Evolutionary conservation across 78 protist species (phyloP).

Genomic region (Isochrysis galbana): DNA sequence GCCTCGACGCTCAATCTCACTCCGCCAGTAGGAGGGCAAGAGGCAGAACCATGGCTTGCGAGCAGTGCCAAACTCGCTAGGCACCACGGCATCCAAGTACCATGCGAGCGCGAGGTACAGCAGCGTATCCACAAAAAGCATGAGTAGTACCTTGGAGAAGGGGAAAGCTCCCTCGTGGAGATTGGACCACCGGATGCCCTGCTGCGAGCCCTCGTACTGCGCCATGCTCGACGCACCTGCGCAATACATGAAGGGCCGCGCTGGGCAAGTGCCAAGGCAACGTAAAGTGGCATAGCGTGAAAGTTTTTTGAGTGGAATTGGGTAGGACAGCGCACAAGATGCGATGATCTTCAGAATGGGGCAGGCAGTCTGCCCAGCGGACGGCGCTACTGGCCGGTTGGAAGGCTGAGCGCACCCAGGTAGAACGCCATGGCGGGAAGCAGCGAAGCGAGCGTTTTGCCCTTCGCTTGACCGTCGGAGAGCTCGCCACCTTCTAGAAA

Average conservation of each 20-base stretch:
- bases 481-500: not conserved
- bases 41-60: not conserved
- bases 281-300: too few relatives aligned
- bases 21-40: not conserved
- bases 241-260: not conserved
- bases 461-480: not conserved
- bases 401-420: conserved; percentile 22
- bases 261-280: too few relatives aligned
- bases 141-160: not conserved
- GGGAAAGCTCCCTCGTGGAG: not conserved
- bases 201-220: conserved; percentile 19
- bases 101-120: not conserved
- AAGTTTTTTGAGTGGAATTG: too few relatives aligned
- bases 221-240: not conserved
- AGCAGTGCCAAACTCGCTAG: not conserved
- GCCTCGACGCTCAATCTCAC: not conserved
- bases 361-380: too few relatives aligned
- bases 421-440: not conserved
- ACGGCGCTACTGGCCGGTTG: too few relatives aligned
- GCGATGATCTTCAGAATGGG: too few relatives aligned
- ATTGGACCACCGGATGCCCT: not conserved
- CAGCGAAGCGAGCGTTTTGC: not conserved
- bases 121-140: not conserved
- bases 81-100: not conserved
- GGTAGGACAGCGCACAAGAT: too few relatives aligned